Conservation (phyloP, 257 asterid species). For the Catharanthus roseus region DNA sequence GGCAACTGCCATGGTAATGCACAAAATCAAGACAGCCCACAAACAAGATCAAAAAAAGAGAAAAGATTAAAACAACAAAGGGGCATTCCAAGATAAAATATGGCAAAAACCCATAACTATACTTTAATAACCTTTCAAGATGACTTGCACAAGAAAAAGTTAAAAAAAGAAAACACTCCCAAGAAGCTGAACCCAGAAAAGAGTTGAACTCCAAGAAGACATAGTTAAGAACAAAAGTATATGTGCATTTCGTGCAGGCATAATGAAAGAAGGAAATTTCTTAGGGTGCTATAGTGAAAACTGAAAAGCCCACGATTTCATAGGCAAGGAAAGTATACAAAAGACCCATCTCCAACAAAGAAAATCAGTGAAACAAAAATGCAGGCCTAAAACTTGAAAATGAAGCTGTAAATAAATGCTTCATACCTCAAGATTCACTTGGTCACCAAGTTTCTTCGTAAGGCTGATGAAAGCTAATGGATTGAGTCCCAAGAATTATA, state of each 20-base stretch:
- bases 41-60: no score
- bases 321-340: not conserved
- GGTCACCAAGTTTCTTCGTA: not conserved
- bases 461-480: not conserved
- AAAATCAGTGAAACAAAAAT: not conserved
- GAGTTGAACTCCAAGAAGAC: not conserved
- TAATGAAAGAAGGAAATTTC: not conserved
- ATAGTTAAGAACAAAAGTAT: not conserved
- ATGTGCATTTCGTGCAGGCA: no score
- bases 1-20: not conserved
- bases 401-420: not conserved
- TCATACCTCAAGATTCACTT: not conserved
- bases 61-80: no score
- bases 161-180: not conserved
- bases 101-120: not conserved
- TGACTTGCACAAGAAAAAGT: not conserved
- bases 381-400: not conserved
- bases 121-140: not conserved
- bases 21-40: not conserved
- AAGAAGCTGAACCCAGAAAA: not conserved
- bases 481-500: not conserved
- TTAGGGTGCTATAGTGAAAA: not conserved
- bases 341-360: not conserved
- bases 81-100: no score
- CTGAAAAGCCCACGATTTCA: not conserved